Percentiles rank a stretch among this genome's conserved stretches.
These are phyloP conservation scores for Tulasnella calospora DNA, from an alignment of 768 basidiomycete species.

Conservation along the genomic window DNA sequence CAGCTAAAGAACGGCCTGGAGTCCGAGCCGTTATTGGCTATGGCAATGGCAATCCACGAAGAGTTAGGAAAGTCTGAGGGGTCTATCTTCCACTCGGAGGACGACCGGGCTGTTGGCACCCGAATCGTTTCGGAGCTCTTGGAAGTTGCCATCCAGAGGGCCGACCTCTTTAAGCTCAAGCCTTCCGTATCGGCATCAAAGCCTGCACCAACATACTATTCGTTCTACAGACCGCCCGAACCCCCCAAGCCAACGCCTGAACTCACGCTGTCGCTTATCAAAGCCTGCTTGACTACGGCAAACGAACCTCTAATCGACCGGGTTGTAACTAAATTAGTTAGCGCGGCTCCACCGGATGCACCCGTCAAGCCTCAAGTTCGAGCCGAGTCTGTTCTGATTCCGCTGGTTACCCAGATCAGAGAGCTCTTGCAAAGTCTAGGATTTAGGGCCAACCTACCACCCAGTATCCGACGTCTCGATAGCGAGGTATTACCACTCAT, in stretches of 20 bases:
- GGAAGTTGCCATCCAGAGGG: background rate
- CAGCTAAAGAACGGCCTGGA: background rate
- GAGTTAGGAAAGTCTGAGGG: background rate
- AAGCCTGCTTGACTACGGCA: background rate
- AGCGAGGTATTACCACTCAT: background rate
- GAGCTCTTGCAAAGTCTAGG: background rate
- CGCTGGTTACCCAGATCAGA: background rate
- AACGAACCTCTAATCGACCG: background rate
- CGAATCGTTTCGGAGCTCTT: background rate
- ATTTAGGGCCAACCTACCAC: background rate
- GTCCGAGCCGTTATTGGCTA: background rate
- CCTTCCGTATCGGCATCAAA: background rate
- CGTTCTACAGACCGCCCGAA: background rate
- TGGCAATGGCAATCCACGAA: background rate
- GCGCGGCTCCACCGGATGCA: background rate
- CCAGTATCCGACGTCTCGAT: background rate
- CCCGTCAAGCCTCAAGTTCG: background rate
- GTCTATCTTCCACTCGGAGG: background rate
- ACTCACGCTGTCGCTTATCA: background rate
- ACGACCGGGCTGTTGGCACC: background rate
- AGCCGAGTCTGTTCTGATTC: background rate
- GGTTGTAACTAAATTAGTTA: background rate
- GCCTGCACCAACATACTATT: background rate
- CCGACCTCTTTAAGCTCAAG: background rate
- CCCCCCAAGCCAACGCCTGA: conserved; percentile 25